phyloP scores from a whole-genome alignment of 208 protist genomes.

The Leishmania turanica region DNA sequence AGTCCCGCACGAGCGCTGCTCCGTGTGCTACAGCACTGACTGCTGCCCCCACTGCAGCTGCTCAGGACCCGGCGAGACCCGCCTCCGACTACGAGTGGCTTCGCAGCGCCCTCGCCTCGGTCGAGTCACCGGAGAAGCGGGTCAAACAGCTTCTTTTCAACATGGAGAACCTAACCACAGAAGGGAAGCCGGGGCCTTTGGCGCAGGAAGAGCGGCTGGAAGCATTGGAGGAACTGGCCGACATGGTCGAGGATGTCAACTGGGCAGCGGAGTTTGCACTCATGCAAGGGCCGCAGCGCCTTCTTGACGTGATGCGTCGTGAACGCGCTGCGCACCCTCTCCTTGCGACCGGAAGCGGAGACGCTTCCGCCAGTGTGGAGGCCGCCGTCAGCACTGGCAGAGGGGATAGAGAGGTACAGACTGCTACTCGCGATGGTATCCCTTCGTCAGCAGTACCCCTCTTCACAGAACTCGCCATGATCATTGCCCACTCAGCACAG shows the following conservation, averaged over 20 bases:
- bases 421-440: not conserved
- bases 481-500: conserved; percentile 58
- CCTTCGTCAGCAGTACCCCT: not conserved
- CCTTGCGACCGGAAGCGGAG: not conserved
- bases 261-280: conserved; percentile 85
- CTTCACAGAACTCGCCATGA: conserved; percentile 16
- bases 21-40: not conserved
- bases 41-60: not conserved
- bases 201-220: conserved; percentile 30
- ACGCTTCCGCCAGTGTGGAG: no score
- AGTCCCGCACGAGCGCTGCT: not conserved
- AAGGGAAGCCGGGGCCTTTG: not conserved
- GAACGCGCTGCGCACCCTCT: conserved; percentile 7
- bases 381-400: not conserved
- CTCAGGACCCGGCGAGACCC: conserved; percentile 10
- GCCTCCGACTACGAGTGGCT: conserved; percentile 72
- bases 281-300: conserved; percentile 59
- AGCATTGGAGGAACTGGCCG: conserved; percentile 72
- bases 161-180: conserved; percentile 21
- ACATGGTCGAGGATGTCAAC: conserved; percentile 91
- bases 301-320: conserved; percentile 40
- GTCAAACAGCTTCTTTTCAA: conserved; percentile 45
- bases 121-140: conserved; percentile 75
- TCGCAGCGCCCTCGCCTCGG: conserved; percentile 56
- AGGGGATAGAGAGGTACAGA: not conserved